Conservation (phyloP, 768 basidiomycete species). For the Leucosporidium yakuticum region DNA sequence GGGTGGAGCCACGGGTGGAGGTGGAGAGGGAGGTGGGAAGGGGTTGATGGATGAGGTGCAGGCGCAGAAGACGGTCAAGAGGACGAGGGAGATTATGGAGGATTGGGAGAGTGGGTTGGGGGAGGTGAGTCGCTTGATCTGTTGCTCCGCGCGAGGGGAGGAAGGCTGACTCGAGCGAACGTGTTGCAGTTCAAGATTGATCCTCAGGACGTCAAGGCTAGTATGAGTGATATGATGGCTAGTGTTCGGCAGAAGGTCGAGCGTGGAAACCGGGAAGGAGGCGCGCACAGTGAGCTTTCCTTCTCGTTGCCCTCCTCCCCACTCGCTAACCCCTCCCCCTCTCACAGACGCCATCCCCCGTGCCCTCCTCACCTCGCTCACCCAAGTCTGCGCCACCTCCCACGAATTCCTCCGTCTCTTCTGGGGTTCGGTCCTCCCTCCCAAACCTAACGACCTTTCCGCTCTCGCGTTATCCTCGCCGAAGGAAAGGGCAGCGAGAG, state of each 20-base stretch:
- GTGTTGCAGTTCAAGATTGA: too few relatives aligned
- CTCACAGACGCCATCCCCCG: constrained; percentile 69
- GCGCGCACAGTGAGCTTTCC: constrained; percentile 6
- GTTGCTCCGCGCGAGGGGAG: too few relatives aligned
- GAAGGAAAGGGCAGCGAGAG: constrained; percentile 67
- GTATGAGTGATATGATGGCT: neutral
- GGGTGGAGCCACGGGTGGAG: too few relatives aligned
- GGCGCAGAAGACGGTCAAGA: constrained; percentile 6
- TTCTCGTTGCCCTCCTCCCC: neutral
- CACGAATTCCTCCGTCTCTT: constrained; percentile 96
- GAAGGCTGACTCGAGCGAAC: too few relatives aligned
- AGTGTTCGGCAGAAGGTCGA: neutral
- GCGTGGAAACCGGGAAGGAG: constrained; percentile 9
- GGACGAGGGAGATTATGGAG: constrained; percentile 10
- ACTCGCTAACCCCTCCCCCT: constrained; percentile 3
- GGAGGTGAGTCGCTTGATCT: constrained; percentile 32
- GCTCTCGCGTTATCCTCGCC: constrained; percentile 49
- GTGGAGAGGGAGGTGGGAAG: neutral
- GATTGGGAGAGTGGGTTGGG: constrained; percentile 29
- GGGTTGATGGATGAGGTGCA: neutral
- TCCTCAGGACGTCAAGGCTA: too few relatives aligned
- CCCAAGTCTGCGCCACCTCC: constrained; percentile 65
- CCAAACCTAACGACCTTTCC: constrained; percentile 22
- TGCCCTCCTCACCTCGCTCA: constrained; percentile 66
- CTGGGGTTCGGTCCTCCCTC: constrained; percentile 64